Evolutionary conservation across 345 rosid genomes (phyloP), one percentile per base, ranked within the genome.

Genomic region (Kernera saxatilis): DNA sequence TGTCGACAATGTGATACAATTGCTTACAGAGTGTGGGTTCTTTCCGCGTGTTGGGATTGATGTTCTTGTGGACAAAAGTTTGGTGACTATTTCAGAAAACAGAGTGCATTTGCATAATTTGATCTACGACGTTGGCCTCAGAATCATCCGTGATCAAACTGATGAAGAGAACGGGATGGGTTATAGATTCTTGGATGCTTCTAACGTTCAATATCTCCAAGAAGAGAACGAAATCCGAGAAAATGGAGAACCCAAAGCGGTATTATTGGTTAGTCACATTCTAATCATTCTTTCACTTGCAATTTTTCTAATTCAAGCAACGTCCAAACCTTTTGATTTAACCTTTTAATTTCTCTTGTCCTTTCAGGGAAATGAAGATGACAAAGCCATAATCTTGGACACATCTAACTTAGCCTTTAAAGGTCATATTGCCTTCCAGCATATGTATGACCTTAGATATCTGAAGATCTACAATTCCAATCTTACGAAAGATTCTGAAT

Each of bases 51-150:
- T 58, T 65, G 77, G 64, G 13, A 43, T 80, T 8, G 55, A 58
- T 23, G 63, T n/a, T 61, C 84, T 80, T n/a, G 30, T 53, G 11
- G 53, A 74, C 10, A 80, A 70, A 18, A 52, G 73, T 43, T 68
- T 74, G 0, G 35, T 70, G 10, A 18, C 1, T 11, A 14, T 80
- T 17, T 46, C 15, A 1, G 1, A 30, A 11, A 29, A 53, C 5
- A 27, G 5, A 27, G 29, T 77, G 17, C 2, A 22, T 3, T 67
- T 60, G 45, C 66, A 77, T 53, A 30, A 65, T 17, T 59, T 77
- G 22, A 19, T 70, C 2, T 54, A 57, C 19, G 69, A 25, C 2
- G 29, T 74, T 39, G 69, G 76, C 11, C 27, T 39, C 5, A 44
- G 41, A 25, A 64, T 74, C 33, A 69, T 69, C 7, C 3, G 13